A percentile compares a stretch with the other conserved stretches of the same genome.
These are phyloP conservation scores for Boletus edulis DNA, from an alignment of 768 basidiomycete species.

Conservation along the genomic window DNA sequence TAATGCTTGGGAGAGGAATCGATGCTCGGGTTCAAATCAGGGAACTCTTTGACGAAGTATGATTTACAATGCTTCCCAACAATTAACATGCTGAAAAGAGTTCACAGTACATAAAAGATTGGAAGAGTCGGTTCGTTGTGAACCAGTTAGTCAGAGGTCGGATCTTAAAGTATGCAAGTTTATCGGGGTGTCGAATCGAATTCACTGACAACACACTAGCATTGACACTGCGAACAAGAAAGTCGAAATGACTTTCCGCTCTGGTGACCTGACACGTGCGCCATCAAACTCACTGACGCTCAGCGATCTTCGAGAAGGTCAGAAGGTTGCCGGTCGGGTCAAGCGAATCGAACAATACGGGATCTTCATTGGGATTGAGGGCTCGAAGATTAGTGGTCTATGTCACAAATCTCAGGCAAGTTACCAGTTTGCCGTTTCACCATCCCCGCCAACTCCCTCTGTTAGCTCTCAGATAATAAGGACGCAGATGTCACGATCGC, in stretches of 20 bases:
- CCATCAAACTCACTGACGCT: slow-evolving; percentile 38
- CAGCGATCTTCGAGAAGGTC: slow-evolving; percentile 67
- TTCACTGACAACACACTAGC: slow-evolving; percentile 39
- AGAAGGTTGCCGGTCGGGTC: slow-evolving; percentile 76
- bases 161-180: slow-evolving; percentile 61
- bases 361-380: slow-evolving; percentile 89
- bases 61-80: neutral
- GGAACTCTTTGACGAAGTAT: slow-evolving; percentile 86
- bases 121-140: slow-evolving; percentile 77
- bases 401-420: slow-evolving; percentile 92
- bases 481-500: slow-evolving; percentile 77
- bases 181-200: neutral
- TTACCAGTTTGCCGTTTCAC: neutral
- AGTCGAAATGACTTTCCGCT: slow-evolving; percentile 88
- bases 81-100: slow-evolving; percentile 7
- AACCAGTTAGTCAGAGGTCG: slow-evolving; percentile 88
- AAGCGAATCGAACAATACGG: slow-evolving; percentile 87
- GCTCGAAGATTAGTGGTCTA: slow-evolving; percentile 79
- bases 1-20: slow-evolving; percentile 76
- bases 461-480: slow-evolving; percentile 83
- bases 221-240: slow-evolving; percentile 69
- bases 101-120: slow-evolving; percentile 87
- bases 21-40: slow-evolving; percentile 92
- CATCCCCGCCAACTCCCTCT: neutral
- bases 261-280: slow-evolving; percentile 49